Base-by-base conservation (phyloP, 163 green algal species). In the Scenedesmus sp. region DNA sequence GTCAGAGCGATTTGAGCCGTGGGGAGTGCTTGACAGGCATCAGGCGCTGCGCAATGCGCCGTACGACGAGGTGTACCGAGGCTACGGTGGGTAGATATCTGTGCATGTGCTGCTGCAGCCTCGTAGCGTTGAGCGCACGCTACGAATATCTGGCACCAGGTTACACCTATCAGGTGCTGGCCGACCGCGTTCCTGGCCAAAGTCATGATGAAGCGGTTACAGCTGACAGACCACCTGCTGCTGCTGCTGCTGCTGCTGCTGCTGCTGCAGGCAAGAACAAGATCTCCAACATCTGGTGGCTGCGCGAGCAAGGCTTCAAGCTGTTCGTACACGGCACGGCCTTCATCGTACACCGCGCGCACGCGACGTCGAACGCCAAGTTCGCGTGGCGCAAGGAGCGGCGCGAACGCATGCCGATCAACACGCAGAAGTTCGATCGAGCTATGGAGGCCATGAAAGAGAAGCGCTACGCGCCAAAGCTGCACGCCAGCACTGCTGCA, bases 231-330 rank as follows among this genome's bases (percentile, higher is more conserved):
- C 34, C 34, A 46, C 34, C 34, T 46, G 34, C 12, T 18, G 62
- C 62, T 73, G 62, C 12, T 73, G 62, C 20, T 6, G 18, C 66
- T 26, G 66, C 66, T 26, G 66, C 15, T 76, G 66, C 66, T 76
- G 66, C 66, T 76, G 66, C 66, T 76, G 66, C 66, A 76, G 74
- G 84, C 84, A 89, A 89, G 59, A 89, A 89, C 84, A 89, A 89
- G 26, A 89, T 89, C 16, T n/a, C 26, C 3, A 46, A 89, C 59
- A 57, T 54, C 2, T 46, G 20, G 26, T 76, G 56, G 84, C 16
- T 89, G 56, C 57, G 84, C 8, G 10, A 79, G 20, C 84, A 56
- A 26, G 84, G 84, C n/a, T 89, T 86, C 54, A 46, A 34, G 54
- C 23, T 86, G 16, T 34, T 54, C 12, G 81, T 86, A 52, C 81